These are phyloP conservation scores for Omphalea diandra DNA, from an alignment of 441 rosid genomes.

Conservation along the genomic window DNA sequence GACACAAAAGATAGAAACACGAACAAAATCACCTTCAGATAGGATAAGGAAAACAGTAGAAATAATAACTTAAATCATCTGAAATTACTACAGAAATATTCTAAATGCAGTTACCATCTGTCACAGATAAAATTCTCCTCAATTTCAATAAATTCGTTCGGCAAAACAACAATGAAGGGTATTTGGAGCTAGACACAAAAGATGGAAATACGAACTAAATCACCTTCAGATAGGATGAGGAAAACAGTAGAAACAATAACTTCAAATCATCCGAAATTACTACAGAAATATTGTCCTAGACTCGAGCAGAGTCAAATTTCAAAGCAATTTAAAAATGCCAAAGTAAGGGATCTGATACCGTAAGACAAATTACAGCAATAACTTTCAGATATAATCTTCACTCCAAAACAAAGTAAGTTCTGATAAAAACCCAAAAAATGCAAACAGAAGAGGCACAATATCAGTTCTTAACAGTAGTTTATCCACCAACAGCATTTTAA, in stretches of 20 bases:
- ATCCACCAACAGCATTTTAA: not conserved
- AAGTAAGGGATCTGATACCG: not conserved
- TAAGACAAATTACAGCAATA: not conserved
- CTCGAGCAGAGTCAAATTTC: not conserved
- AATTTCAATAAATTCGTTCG: not conserved
- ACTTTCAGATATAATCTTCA: not conserved
- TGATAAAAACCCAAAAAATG: not conserved
- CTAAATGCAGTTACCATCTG: conserved; percentile 97
- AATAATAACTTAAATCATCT: not conserved
- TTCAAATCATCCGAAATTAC: not conserved
- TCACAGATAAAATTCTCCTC: not conserved
- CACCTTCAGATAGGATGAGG: not conserved
- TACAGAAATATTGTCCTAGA: not conserved
- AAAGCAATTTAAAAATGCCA: not conserved
- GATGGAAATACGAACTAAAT: not conserved
- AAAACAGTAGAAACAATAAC: not conserved
- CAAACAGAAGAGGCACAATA: not conserved
- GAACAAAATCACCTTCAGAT: not conserved
- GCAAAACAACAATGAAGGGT: not conserved
- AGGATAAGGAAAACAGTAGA: not conserved
- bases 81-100: conserved; percentile 54
- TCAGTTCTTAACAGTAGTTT: not conserved
- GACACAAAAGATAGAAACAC: not conserved
- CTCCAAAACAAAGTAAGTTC: not conserved
- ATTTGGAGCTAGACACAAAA: no score